Conservation (phyloP, 2,329 filamentous ascomycete genomes). For the Fusarium lateritium region DNA sequence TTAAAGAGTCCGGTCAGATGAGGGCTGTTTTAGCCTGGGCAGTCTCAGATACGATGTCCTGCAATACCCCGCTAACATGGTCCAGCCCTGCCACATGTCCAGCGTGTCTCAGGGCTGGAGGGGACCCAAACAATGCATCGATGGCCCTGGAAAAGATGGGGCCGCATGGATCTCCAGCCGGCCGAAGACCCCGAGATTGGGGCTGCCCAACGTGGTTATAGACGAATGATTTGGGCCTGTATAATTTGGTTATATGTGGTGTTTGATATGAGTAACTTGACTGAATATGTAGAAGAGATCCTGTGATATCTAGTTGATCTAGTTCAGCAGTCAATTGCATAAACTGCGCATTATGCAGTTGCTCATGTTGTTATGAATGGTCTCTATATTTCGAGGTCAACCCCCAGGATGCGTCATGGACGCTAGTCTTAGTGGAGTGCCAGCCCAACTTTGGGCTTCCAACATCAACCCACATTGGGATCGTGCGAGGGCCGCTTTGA, state of each 20-base stretch:
- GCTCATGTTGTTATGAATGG: neutral
- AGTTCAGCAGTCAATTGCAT: too few species aligned
- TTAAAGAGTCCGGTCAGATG: neutral
- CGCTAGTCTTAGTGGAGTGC: conserved; percentile 10
- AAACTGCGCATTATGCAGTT: too few species aligned
- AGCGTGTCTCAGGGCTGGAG: conserved; percentile 9
- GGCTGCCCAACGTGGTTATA: conserved; percentile 9
- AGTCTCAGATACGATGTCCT: conserved; percentile 1
- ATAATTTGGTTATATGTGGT: too few species aligned
- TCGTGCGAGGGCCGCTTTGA: conserved; percentile 37
- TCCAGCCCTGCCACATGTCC: conserved; percentile 22
- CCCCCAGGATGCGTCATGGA: neutral
- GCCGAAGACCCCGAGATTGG: conserved; percentile 12
- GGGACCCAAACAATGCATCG: conserved; percentile 1
- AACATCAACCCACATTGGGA: conserved; percentile 40
- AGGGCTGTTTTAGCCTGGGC: too few species aligned
- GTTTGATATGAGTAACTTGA: too few species aligned
- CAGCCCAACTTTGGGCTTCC: conserved; percentile 9
- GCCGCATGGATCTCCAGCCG: conserved; percentile 27
- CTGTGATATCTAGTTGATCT: too few species aligned
- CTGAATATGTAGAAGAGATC: too few species aligned
- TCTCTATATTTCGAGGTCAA: neutral
- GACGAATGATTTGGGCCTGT: neutral
- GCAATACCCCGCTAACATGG: conserved; percentile 17
- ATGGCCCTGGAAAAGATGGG: conserved; percentile 31